phyloP scores from a whole-genome alignment of 495 filamentous ascomycete genomes.

The Bombardia bombarda region DNA sequence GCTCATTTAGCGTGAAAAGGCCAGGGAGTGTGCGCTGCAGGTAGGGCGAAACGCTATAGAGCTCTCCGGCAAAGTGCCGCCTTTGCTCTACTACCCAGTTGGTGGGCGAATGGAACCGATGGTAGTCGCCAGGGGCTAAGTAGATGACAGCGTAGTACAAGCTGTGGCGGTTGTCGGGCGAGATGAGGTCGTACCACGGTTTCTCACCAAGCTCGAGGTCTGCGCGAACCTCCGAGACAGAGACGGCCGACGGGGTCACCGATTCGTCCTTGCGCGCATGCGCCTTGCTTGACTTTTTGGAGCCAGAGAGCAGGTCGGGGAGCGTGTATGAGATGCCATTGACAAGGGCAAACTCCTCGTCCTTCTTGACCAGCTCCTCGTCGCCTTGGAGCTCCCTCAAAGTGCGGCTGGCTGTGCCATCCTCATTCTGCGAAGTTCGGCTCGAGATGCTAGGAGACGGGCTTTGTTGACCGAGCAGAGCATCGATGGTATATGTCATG shows the following conservation, averaged over 20 bases:
- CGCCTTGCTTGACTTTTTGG: conserved; percentile 27
- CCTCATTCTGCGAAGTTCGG: conserved; percentile 5
- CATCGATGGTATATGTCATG: conserved; percentile 94
- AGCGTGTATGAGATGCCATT: conserved; percentile 97
- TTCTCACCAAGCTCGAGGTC: conserved; percentile 69
- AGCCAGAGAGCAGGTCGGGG: conserved; percentile 79
- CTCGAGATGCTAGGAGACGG: conserved; percentile 35
- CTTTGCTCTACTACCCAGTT: conserved; percentile 89
- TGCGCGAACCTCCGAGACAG: conserved; percentile 74
- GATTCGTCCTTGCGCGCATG: conserved; percentile 35
- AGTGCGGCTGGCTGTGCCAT: not conserved
- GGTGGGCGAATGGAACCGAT: conserved; percentile 91
- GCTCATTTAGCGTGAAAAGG: conserved; percentile 93
- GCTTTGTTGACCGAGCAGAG: conserved; percentile 65
- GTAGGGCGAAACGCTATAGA: conserved; percentile 92
- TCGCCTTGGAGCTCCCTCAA: conserved; percentile 26
- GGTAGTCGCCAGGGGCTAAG: conserved; percentile 97
- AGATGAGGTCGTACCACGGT: conserved; percentile 68
- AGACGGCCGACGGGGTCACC: conserved; percentile 50
- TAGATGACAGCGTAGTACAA: conserved; percentile 96
- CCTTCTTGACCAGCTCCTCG: conserved; percentile 59
- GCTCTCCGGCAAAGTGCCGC: conserved; percentile 91
- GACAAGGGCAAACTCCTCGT: conserved; percentile 89
- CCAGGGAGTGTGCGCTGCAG: conserved; percentile 85
- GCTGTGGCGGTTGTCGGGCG: conserved; percentile 49